These are phyloP conservation scores for Ceratocystis ficicola DNA, from an alignment of 2,329 filamentous ascomycete genomes.

Conservation along the genomic window DNA sequence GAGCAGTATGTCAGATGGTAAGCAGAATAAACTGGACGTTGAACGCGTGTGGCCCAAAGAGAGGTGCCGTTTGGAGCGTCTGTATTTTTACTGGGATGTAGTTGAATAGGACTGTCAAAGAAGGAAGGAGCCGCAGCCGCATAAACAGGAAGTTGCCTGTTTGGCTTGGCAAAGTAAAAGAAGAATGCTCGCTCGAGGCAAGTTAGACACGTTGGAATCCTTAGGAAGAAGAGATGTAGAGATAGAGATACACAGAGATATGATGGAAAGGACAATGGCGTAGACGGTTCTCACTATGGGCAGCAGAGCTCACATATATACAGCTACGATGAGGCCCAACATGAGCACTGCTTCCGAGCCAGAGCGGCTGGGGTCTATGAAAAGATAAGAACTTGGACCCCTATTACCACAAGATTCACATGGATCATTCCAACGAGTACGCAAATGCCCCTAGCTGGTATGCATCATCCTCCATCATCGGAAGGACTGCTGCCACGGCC, in stretches of 20 bases:
- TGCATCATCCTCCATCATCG: neutral
- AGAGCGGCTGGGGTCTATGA: too few relatives aligned
- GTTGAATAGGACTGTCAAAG: neutral
- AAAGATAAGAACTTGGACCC: too few relatives aligned
- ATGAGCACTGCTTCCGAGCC: neutral
- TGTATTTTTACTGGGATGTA: neutral
- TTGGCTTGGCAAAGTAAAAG: neutral
- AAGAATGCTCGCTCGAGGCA: neutral
- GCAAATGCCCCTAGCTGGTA: neutral
- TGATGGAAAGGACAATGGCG: neutral
- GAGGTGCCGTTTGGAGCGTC: too few relatives aligned
- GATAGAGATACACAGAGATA: neutral
- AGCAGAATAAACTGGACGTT: too few relatives aligned
- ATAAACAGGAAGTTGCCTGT: neutral
- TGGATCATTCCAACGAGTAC: neutral
- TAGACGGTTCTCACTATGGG: neutral
- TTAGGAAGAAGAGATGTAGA: neutral
- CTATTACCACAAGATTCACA: too few relatives aligned
- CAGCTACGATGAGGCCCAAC: neutral
- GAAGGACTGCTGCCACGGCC: neutral
- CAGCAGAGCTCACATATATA: neutral
- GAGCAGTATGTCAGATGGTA: neutral
- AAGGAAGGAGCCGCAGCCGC: neutral
- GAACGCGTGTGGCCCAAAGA: too few relatives aligned
- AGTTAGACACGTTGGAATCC: neutral